Evolutionary conservation across 768 basidiomycete species (phyloP), one percentile per base, ranked within the genome.

Genomic region (Xerocomellus intermedius): DNA sequence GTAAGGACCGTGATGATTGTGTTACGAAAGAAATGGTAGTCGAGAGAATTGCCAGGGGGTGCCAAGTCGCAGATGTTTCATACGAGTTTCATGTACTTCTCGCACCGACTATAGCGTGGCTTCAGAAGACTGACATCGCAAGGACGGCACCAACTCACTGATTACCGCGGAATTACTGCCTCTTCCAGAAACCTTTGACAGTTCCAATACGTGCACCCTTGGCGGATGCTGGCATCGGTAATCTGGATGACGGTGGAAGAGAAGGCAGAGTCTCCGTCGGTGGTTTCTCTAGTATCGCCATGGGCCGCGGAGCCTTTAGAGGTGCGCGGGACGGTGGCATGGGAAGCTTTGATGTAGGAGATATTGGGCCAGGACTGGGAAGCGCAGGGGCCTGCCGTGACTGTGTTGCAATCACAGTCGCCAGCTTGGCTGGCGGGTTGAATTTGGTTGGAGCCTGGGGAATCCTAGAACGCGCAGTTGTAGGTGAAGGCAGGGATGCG

Each of bases 161-260:
- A 33, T 30, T 38, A 32, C 28, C 19, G 21, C 28, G 26, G 30
- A 39, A 43, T 52, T 39, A 71, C 26, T 61, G 60, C 51, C 65
- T 56, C 42, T 63, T 69, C 68, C 70, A 72, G 58, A 70, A 69
- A 22, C 68, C 68, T 39, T 44, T 71, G 54, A 69, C 68, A 21
- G 70, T 71, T 33, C 45, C 59, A 43, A 58, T 56, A 12, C 68
- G 68, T 6, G 52, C 16, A 14, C 41, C 45, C 42, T 70, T 69
- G 47, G 38, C 28, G 2, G 64, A 56, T 44, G 67, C 50, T 44
- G 69, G 69, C 46, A 71, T 63, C 14, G 65, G 68, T 30, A 70
- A 22, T 35, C 51, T 63, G 16, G 68, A 60, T 12, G 60, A 46
- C 8, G 38, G 19, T 12, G 48, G 5, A 36, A 42, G 39, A 24